phyloP scores from a whole-genome alignment of 345 rosid genomes.

The Brassica incana region DNA sequence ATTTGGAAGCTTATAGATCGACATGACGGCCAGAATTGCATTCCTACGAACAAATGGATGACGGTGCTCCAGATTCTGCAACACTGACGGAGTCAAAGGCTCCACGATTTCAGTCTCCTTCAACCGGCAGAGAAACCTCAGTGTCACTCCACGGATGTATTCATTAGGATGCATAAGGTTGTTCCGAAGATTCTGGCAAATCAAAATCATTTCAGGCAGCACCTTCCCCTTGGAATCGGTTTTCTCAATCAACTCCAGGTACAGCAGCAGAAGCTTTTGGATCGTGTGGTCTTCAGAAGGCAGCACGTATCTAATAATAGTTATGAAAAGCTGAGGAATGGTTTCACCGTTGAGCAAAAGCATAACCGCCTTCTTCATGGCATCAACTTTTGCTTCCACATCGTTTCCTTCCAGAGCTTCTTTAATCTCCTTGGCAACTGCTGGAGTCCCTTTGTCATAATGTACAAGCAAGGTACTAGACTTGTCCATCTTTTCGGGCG shows the following conservation, averaged over 20 bases:
- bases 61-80: constrained; percentile 74
- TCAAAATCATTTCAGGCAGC: constrained; percentile 88
- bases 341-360: constrained; percentile 88
- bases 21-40: constrained; percentile 71
- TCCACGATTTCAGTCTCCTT: constrained; percentile 69
- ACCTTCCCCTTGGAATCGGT: constrained; percentile 74
- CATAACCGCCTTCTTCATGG: constrained; percentile 88
- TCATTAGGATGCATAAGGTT: constrained; percentile 90
- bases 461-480: constrained; percentile 75
- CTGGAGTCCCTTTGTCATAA: constrained; percentile 83
- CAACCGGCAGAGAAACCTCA: constrained; percentile 74
- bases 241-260: constrained; percentile 83
- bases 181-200: constrained; percentile 86
- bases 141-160: constrained; percentile 81
- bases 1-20: constrained; percentile 70
- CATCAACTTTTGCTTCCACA: constrained; percentile 64
- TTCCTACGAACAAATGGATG: constrained; percentile 72
- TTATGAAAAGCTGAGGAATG: constrained; percentile 89
- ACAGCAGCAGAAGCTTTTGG: constrained; percentile 75
- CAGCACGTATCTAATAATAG: constrained; percentile 81
- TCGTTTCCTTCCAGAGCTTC: constrained; percentile 89
- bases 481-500: constrained; percentile 60
- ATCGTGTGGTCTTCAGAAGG: constrained; percentile 90
- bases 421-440: constrained; percentile 85
- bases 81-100: constrained; percentile 70